A percentile compares a stretch with the other conserved stretches of the same genome.
These are phyloP conservation scores for Flammula alnicola DNA, from an alignment of 1,284 basidiomycete species.

Conservation along the genomic window DNA sequence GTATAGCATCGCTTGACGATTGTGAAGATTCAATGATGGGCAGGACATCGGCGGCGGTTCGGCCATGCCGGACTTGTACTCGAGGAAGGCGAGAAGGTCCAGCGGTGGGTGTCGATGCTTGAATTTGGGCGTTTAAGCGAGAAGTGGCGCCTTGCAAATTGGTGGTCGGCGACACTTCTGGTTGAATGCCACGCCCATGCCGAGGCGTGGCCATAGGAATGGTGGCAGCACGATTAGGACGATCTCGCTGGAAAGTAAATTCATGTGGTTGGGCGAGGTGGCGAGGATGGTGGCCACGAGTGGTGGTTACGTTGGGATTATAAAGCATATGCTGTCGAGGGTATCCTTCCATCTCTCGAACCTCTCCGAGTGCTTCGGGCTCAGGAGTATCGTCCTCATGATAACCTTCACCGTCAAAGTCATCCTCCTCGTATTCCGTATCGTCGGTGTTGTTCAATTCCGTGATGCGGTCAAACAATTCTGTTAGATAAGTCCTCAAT, in stretches of 20 bases:
- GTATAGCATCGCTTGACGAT: constrained; percentile 58
- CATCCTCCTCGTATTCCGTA: constrained; percentile 75
- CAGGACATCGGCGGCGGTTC: constrained; percentile 54
- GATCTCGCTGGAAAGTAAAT: constrained; percentile 37
- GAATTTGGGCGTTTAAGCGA: constrained; percentile 38
- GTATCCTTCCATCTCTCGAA: constrained; percentile 38
- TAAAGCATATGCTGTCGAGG: constrained; percentile 30
- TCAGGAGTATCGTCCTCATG: constrained; percentile 56
- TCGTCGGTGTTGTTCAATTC: constrained; percentile 73
- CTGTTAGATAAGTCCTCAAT: constrained; percentile 79
- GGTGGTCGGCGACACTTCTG: constrained; percentile 29
- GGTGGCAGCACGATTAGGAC: constrained; percentile 32
- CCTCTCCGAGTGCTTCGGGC: constrained; percentile 48
- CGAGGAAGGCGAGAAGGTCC: constrained; percentile 38
- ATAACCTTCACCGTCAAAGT: constrained; percentile 59
- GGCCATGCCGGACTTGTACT: constrained; percentile 33
- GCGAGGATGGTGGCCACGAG: constrained; percentile 11
- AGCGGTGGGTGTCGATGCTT: constrained; percentile 30
- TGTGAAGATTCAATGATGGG: constrained; percentile 70
- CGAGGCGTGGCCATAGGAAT: constrained; percentile 24
- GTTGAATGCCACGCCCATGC: constrained; percentile 15
- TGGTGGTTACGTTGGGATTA: constrained; percentile 30
- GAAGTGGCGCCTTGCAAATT: constrained; percentile 36
- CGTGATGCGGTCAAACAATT: constrained; percentile 72
- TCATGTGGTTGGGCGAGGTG: constrained; percentile 32